Evolutionary conservation across 2,329 filamentous ascomycete species (phyloP).

Genomic region (Cadophora sp.): DNA sequence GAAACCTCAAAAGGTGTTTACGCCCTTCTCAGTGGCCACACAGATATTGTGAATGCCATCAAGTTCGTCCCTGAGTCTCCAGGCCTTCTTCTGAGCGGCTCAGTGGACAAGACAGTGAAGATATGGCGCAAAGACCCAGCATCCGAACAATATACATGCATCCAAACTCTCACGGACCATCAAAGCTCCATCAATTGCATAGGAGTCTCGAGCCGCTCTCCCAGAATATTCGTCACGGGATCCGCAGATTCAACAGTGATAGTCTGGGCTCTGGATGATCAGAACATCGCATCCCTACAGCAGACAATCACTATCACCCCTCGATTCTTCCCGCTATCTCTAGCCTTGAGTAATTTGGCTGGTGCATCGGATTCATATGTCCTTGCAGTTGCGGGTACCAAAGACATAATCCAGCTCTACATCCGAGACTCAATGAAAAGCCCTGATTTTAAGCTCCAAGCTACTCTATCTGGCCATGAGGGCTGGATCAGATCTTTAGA

Average conservation of each 20-base stretch:
- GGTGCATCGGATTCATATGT: slow-evolving; percentile 59
- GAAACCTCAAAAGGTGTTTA: slow-evolving; percentile 61
- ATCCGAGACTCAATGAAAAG: slow-evolving; percentile 56
- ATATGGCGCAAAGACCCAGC: slow-evolving; percentile 67
- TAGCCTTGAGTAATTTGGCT: slow-evolving; percentile 71
- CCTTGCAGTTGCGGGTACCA: slow-evolving; percentile 87
- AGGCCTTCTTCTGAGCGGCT: slow-evolving; percentile 76
- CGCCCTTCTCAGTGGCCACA: slow-evolving; percentile 76
- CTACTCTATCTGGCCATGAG: slow-evolving; percentile 87
- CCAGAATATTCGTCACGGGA: slow-evolving; percentile 72
- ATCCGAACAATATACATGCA: slow-evolving; percentile 43
- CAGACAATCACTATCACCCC: slow-evolving; percentile 78
- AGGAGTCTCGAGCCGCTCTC: slow-evolving; percentile 46
- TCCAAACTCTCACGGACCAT: slow-evolving; percentile 67
- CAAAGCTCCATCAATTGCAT: slow-evolving; percentile 78
- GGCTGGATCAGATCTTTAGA: slow-evolving; percentile 91
- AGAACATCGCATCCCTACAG: slow-evolving; percentile 58
- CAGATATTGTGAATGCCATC: slow-evolving; percentile 80
- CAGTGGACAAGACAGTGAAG: slow-evolving; percentile 78
- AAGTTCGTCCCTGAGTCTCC: slow-evolving; percentile 70
- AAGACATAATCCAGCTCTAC: slow-evolving; percentile 81
- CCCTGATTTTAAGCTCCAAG: slow-evolving; percentile 70
- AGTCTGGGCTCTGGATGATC: slow-evolving; percentile 68
- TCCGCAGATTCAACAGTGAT: slow-evolving; percentile 77
- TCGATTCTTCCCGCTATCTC: slow-evolving; percentile 80